These are phyloP conservation scores for Dispira simplex DNA, from an alignment of 192 early-diverging fungal species.

Conservation along the genomic window DNA sequence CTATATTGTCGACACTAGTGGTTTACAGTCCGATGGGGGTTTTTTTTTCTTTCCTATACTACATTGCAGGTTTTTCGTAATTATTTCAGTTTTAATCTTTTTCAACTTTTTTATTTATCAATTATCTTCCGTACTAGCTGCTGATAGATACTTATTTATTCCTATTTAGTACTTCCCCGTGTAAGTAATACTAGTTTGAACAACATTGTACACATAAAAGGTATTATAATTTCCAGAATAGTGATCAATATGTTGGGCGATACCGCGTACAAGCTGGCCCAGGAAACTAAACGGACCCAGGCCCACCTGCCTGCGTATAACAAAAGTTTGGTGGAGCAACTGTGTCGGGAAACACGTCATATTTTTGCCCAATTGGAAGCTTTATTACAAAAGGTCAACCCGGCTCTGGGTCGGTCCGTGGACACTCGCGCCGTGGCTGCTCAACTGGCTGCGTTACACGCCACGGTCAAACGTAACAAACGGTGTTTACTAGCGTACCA, in stretches of 20 bases:
- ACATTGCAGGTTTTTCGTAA: too few relatives aligned
- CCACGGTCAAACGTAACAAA: constrained; percentile 60
- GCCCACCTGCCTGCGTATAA: constrained; percentile 50
- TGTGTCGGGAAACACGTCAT: constrained; percentile 46
- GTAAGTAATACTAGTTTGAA: too few relatives aligned
- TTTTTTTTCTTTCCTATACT: too few relatives aligned
- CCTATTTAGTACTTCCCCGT: too few relatives aligned
- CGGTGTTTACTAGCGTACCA: constrained; percentile 85
- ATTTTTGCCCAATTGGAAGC: constrained; percentile 18
- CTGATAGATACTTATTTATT: too few relatives aligned
- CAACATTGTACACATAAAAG: neutral
- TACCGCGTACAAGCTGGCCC: constrained; percentile 34
- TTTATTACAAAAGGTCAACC: neutral
- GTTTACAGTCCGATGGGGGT: too few relatives aligned
- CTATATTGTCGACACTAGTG: too few relatives aligned
- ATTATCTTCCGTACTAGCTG: too few relatives aligned
- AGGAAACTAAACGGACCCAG: constrained; percentile 47
- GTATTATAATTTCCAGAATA: neutral
- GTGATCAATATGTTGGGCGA: constrained; percentile 4
- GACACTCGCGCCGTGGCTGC: neutral
- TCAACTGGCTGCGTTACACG: constrained; percentile 15
- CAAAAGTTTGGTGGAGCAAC: constrained; percentile 47
- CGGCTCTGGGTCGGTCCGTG: neutral
- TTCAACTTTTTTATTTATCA: too few relatives aligned
- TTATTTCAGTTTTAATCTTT: too few relatives aligned